phyloP scores from a whole-genome alignment of 345 rosid genomes.

The Eucalyptus sp. region DNA sequence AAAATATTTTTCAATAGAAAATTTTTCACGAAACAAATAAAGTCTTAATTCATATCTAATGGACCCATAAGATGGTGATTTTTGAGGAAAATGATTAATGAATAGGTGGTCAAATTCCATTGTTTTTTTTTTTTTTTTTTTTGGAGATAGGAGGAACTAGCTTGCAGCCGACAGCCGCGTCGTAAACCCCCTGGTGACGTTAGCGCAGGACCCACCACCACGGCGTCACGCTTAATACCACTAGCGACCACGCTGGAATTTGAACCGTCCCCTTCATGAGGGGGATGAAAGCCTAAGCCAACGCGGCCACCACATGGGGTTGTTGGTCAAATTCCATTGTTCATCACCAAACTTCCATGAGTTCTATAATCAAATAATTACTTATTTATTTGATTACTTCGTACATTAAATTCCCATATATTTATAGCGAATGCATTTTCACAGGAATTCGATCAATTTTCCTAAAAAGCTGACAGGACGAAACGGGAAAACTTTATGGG shows the following conservation, averaged over 20 bases:
- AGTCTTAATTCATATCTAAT: neutral
- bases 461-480: neutral
- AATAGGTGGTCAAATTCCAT: neutral
- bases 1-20: too few species aligned
- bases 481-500: neutral
- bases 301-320: too few species aligned
- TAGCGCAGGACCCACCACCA: too few species aligned
- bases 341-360: neutral
- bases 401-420: neutral
- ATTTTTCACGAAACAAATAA: accelerated
- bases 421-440: neutral
- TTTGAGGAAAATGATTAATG: neutral
- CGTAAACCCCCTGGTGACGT: too few species aligned
- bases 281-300: too few species aligned
- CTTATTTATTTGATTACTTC: neutral
- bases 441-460: neutral
- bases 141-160: too few species aligned
- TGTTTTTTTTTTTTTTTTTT: too few species aligned
- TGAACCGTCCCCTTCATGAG: too few species aligned
- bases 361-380: neutral
- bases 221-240: too few species aligned
- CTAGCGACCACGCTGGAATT: too few species aligned
- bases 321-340: neutral
- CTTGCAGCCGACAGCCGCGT: too few species aligned
- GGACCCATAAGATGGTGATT: neutral